Evolutionary conservation across 1,284 basidiomycete species (phyloP).

Genomic region (Apiotrichum porosum): DNA sequence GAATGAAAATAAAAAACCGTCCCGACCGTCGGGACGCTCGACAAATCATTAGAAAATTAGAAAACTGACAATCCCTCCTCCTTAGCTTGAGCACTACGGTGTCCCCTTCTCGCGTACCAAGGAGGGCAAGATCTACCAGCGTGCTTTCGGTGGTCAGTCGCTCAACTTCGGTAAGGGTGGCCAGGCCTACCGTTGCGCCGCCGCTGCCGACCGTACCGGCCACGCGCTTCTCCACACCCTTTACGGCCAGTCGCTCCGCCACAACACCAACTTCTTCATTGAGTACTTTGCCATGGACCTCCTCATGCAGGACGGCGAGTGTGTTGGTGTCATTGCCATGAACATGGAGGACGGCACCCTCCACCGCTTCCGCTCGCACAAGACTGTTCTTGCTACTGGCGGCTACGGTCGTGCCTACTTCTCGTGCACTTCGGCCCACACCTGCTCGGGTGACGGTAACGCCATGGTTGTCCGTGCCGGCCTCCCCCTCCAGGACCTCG

Average conservation of each 20-base stretch:
- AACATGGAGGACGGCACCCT: conserved; percentile 99
- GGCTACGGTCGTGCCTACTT: conserved; percentile 99
- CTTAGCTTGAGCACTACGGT: conserved; percentile 94
- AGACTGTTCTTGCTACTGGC: conserved; percentile 96
- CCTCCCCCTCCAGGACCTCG: conserved; percentile 91
- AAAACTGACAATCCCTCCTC: neutral
- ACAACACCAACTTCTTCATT: conserved; percentile 99
- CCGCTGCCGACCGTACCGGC: conserved; percentile 97
- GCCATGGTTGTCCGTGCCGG: conserved; percentile 98
- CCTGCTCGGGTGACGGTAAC: conserved; percentile 98
- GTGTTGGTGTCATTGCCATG: conserved; percentile 96
- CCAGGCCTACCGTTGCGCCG: conserved; percentile 98
- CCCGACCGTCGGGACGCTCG: no score
- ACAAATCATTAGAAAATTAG: no score
- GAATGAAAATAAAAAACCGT: no score
- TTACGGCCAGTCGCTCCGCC: conserved; percentile 96
- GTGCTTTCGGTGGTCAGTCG: conserved; percentile 98
- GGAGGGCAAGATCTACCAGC: conserved; percentile 99
- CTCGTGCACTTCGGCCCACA: conserved; percentile 97
- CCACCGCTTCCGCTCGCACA: conserved; percentile 96
- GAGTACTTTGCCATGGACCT: conserved; percentile 98
- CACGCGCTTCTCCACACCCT: conserved; percentile 98
- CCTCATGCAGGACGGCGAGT: conserved; percentile 98
- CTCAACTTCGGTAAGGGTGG: conserved; percentile 97
- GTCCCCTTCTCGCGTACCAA: conserved; percentile 98